These are phyloP conservation scores for Hymenoscyphus infarciens DNA, from an alignment of 2,329 filamentous ascomycete genomes.

Conservation along the genomic window DNA sequence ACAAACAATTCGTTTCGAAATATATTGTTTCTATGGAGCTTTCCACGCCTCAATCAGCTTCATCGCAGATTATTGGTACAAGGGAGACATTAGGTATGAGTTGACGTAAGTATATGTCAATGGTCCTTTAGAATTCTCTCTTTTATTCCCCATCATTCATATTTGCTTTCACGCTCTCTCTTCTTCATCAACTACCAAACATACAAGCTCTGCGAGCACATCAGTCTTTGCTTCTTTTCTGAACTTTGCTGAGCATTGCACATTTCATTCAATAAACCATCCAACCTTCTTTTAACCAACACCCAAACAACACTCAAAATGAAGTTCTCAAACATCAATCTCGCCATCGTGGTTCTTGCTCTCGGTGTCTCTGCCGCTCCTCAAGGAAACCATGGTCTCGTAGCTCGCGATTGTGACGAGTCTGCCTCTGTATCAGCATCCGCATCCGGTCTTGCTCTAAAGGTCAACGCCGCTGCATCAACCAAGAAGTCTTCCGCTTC, in stretches of 20 bases:
- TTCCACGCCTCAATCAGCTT: background rate
- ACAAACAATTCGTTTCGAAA: slow-evolving; percentile 4
- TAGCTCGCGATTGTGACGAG: background rate
- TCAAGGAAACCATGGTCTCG: background rate
- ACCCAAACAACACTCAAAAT: slow-evolving; percentile 4
- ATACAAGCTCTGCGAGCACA: slow-evolving; percentile 9
- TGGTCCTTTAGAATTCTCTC: background rate
- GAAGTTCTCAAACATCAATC: slow-evolving; percentile 10
- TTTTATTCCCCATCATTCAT: slow-evolving; percentile 2
- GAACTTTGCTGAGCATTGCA: slow-evolving; percentile 11
- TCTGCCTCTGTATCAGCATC: background rate
- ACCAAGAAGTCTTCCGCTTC: background rate
- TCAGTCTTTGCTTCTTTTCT: slow-evolving; percentile 4
- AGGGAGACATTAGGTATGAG: background rate
- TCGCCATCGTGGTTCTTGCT: slow-evolving; percentile 10
- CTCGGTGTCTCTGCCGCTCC: slow-evolving; percentile 11
- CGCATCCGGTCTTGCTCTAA: background rate
- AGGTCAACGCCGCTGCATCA: background rate
- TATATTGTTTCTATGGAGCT: slow-evolving; percentile 10
- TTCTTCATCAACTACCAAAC: slow-evolving; percentile 2
- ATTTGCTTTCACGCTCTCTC: background rate
- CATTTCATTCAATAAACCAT: slow-evolving; percentile 1
- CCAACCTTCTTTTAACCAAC: background rate
- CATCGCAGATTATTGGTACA: background rate
- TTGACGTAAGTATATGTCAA: slow-evolving; percentile 4